Conservation (phyloP, 83 land plant genomes). For the Larix sibirica region DNA sequence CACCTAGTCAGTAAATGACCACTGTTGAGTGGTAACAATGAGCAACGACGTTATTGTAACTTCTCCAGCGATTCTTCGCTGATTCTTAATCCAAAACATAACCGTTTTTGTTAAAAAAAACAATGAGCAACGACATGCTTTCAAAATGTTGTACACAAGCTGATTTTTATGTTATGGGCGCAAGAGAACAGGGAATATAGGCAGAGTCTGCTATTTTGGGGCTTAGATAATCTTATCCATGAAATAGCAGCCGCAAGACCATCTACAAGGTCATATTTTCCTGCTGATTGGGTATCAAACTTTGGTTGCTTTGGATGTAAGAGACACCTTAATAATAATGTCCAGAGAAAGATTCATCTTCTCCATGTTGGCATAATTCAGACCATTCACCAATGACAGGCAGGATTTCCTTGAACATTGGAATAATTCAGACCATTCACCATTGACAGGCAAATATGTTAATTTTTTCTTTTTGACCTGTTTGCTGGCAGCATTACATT, state of each 20-base stretch:
- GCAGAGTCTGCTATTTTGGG: too few species aligned
- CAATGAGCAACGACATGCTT: background rate
- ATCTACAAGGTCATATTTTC: slow-evolving; percentile 26
- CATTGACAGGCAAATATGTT: background rate
- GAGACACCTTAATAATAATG: background rate
- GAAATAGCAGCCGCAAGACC: slow-evolving; percentile 58
- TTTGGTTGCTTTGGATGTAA: slow-evolving; percentile 1
- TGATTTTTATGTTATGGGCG: slow-evolving; percentile 47
- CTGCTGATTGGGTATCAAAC: slow-evolving; percentile 35
- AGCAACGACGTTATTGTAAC: too few species aligned
- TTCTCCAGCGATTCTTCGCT: too few species aligned
- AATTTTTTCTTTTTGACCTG: slow-evolving; percentile 21
- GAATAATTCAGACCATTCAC: background rate
- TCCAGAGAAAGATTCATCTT: too few species aligned
- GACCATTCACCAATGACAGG: too few species aligned
- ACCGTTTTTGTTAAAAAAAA: too few species aligned
- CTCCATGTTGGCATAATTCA: too few species aligned
- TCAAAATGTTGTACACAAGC: slow-evolving; percentile 74
- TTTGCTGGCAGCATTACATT: slow-evolving; percentile 2
- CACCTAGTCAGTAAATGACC: too few species aligned
- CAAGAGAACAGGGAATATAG: background rate
- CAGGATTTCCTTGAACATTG: background rate
- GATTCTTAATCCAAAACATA: too few species aligned
- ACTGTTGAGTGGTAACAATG: too few species aligned
- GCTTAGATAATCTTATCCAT: slow-evolving; percentile 59